A percentile compares a stretch with the other conserved stretches of the same genome.
Evolutionary conservation across 306 rosid genomes (phyloP).

Genomic region (Cyclanthera cordifolia): DNA sequence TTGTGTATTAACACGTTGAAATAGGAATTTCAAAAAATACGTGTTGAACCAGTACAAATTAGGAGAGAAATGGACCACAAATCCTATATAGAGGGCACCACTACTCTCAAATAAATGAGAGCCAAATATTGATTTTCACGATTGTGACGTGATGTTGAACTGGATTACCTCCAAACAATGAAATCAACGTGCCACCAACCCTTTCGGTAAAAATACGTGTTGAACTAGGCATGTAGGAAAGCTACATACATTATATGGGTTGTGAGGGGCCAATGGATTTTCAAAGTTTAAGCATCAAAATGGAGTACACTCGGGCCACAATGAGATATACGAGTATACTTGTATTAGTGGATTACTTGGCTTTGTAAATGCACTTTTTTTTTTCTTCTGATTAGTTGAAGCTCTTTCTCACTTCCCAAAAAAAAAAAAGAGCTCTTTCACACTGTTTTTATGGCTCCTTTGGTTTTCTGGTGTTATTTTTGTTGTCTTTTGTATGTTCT

Average conservation of each 20-base stretch:
- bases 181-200: too few relatives aligned
- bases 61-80: too few relatives aligned
- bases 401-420: neutral
- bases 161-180: too few relatives aligned
- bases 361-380: neutral
- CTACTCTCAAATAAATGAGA: too few relatives aligned
- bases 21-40: too few relatives aligned
- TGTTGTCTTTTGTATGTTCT: neutral
- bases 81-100: too few relatives aligned
- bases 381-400: neutral
- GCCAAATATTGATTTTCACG: too few relatives aligned
- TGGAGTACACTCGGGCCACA: neutral
- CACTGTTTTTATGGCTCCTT: neutral
- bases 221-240: neutral
- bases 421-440: too few relatives aligned
- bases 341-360: neutral
- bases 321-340: neutral
- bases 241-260: neutral
- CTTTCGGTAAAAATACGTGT: too few relatives aligned
- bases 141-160: too few relatives aligned
- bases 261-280: too few relatives aligned
- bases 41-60: neutral
- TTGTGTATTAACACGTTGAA: neutral
- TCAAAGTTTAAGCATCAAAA: neutral
- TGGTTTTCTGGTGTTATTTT: neutral